These are phyloP conservation scores for Herpetomonas muscarum DNA, from an alignment of 208 protist genomes.

Conservation along the genomic window DNA sequence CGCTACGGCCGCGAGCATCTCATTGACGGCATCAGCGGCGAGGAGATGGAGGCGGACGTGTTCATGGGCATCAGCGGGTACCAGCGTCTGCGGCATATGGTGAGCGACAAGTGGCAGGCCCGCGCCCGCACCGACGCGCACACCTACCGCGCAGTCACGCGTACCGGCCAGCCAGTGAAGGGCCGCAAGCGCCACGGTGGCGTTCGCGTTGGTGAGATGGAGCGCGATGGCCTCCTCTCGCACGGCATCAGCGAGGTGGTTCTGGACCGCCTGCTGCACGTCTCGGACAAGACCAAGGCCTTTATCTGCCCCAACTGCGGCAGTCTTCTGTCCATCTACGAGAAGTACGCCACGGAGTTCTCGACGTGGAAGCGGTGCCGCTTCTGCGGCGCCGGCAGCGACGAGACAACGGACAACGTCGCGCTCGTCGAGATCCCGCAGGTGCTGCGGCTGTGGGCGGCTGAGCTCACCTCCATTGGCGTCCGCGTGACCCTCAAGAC, in stretches of 20 bases:
- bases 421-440: conserved; percentile 89
- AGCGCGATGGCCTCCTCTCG: conserved; percentile 99
- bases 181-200: conserved; percentile 95
- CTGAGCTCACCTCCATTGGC: conserved; percentile 86
- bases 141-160: conserved; percentile 82
- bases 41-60: conserved; percentile 96
- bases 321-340: conserved; percentile 82
- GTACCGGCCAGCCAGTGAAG: conserved; percentile 99
- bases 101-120: conserved; percentile 99
- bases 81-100: conserved; percentile 99
- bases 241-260: conserved; percentile 99
- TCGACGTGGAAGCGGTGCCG: conserved; percentile 83
- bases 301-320: conserved; percentile 92
- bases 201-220: conserved; percentile 99
- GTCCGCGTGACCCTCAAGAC: conserved; percentile 82
- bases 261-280: conserved; percentile 96
- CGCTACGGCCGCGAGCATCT: conserved; percentile 97
- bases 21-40: conserved; percentile 94
- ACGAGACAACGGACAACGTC: conserved; percentile 79
- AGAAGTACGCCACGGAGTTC: conserved; percentile 81
- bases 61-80: conserved; percentile 99
- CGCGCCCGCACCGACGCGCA: conserved; percentile 68
- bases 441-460: conserved; percentile 84
- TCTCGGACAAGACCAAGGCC: conserved; percentile 95
- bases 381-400: conserved; percentile 76